These are phyloP conservation scores for Berkeleyomyces rouxiae DNA, from an alignment of 2,329 filamentous ascomycete genomes.

Conservation along the genomic window DNA sequence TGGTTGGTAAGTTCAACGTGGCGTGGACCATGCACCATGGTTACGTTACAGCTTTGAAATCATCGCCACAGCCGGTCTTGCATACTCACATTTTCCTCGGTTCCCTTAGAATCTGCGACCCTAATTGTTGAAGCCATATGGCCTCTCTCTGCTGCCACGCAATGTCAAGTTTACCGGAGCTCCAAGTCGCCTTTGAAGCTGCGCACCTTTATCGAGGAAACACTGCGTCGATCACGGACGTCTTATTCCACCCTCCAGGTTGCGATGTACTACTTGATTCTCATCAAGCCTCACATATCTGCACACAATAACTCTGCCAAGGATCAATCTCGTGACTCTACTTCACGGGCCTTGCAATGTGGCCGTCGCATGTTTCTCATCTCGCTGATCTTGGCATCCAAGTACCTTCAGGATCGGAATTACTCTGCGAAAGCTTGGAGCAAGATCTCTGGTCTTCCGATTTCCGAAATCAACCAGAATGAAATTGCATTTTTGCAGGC, in stretches of 20 bases:
- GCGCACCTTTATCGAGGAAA: constrained; percentile 94
- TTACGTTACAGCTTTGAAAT: background rate
- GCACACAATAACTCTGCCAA: constrained; percentile 53
- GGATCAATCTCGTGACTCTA: constrained; percentile 61
- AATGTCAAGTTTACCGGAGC: constrained; percentile 55
- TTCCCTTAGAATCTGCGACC: constrained; percentile 66
- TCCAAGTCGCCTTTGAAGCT: constrained; percentile 70
- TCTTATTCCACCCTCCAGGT: constrained; percentile 97
- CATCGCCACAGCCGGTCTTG: constrained; percentile 4
- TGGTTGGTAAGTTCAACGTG: constrained; percentile 65
- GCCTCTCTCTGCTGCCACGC: constrained; percentile 63
- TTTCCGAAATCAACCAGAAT: constrained; percentile 88
- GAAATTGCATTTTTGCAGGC: constrained; percentile 82
- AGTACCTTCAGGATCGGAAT: constrained; percentile 95
- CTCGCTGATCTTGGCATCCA: constrained; percentile 86
- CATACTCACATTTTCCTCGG: background rate
- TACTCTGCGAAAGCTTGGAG: constrained; percentile 97
- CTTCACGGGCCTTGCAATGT: constrained; percentile 73
- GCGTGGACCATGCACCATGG: background rate
- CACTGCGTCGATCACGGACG: constrained; percentile 79
- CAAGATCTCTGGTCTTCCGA: constrained; percentile 93
- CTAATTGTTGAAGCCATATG: constrained; percentile 96
- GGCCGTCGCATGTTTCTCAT: constrained; percentile 95
- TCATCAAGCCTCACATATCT: constrained; percentile 66
- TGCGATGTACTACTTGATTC: constrained; percentile 84